A percentile compares a stretch with the other conserved stretches of the same genome.
Evolutionary conservation across 768 basidiomycete species (phyloP).

Genomic region (Podaxis rugospora): DNA sequence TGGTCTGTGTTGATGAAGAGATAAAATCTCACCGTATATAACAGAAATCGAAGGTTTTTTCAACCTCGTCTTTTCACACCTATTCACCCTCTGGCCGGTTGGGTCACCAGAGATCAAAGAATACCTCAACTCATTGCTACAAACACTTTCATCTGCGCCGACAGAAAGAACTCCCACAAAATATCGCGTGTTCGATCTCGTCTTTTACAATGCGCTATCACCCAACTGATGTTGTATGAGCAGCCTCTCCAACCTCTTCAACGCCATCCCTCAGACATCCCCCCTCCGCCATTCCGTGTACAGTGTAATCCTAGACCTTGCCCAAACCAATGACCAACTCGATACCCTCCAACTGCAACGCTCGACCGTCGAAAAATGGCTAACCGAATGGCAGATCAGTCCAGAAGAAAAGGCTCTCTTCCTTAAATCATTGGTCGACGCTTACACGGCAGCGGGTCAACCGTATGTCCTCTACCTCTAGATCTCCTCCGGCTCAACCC

Average conservation of each 20-base stretch:
- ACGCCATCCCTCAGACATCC: conserved; percentile 64
- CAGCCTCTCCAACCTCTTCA: conserved; percentile 82
- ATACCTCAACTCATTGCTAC: conserved; percentile 45
- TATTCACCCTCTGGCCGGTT: conserved; percentile 54
- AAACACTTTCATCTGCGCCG: conserved; percentile 50
- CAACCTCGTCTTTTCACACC: conserved; percentile 74
- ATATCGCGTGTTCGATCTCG: conserved; percentile 64
- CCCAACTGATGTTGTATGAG: conserved; percentile 4
- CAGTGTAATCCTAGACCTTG: conserved; percentile 53
- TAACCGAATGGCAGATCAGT: conserved; percentile 69
- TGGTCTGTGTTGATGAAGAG: background rate
- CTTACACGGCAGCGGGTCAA: conserved; percentile 53
- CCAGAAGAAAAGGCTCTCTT: conserved; percentile 61
- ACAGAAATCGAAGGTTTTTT: conserved; percentile 80
- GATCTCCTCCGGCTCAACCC: background rate
- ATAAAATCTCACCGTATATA: conserved; percentile 5
- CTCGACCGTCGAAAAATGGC: conserved; percentile 68
- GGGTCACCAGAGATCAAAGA: conserved; percentile 53
- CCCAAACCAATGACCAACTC: conserved; percentile 57
- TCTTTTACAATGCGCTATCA: conserved; percentile 9
- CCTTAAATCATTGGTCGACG: conserved; percentile 57
- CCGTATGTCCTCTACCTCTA: conserved; percentile 38
- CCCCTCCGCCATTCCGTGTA: conserved; percentile 62
- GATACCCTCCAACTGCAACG: conserved; percentile 56
- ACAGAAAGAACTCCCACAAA: conserved; percentile 53